Evolutionary conservation across 2,329 filamentous ascomycete species (phyloP).

Genomic region (Aaosphaeria pasadenensis): DNA sequence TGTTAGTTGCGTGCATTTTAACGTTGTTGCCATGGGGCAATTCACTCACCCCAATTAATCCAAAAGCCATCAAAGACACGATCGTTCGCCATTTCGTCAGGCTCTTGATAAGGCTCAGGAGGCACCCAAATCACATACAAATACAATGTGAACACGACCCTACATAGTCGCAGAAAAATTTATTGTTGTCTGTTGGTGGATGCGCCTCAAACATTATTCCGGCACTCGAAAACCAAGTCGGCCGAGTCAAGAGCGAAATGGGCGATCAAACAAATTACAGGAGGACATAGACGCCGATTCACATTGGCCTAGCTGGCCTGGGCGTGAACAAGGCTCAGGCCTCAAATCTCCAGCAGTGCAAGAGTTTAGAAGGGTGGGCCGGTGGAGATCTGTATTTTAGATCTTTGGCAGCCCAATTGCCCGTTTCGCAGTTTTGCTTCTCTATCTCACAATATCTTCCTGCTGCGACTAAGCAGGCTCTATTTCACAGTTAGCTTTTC

Average conservation of each 20-base stretch:
- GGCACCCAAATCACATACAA: neutral
- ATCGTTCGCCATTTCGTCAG: neutral
- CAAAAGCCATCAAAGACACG: conserved; percentile 11
- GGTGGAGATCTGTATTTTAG: too few species aligned
- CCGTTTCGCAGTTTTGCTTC: too few species aligned
- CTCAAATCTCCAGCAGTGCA: too few species aligned
- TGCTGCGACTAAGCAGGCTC: too few species aligned
- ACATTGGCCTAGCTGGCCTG: too few species aligned
- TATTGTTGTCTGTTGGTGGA: neutral
- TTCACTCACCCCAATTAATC: conserved; percentile 12
- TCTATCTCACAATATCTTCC: too few species aligned
- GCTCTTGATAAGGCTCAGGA: neutral
- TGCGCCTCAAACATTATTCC: neutral
- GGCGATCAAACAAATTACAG: too few species aligned
- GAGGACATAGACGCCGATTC: too few species aligned
- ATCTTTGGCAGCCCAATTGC: too few species aligned
- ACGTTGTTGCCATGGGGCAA: neutral
- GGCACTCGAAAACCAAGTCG: neutral
- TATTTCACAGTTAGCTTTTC: too few species aligned
- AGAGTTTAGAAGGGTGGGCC: too few species aligned
- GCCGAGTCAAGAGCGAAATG: neutral
- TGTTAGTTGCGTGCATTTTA: neutral
- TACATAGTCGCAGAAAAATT: neutral
- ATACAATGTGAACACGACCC: neutral
- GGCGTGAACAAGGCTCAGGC: too few species aligned